Evolutionary conservation across 2,329 filamentous ascomycete species (phyloP).

Genomic region (Colletotrichum filicis): DNA sequence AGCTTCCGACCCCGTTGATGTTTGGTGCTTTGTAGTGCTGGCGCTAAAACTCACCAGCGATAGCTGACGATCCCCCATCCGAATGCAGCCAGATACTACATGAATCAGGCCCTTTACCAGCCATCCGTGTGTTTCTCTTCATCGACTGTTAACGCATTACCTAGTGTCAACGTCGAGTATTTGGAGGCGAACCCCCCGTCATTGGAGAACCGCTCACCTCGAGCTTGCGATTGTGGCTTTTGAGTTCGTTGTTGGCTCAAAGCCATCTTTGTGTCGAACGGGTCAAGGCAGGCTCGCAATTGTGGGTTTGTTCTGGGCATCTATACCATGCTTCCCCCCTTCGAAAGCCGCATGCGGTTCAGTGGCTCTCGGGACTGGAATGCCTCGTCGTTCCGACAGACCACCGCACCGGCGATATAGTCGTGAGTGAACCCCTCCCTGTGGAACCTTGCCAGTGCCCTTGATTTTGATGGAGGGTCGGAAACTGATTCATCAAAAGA

Average conservation of each 20-base stretch:
- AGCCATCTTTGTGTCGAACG: background rate
- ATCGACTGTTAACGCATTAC: background rate
- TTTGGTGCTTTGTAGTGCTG: background rate
- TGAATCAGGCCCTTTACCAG: background rate
- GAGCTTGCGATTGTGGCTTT: slow-evolving; percentile 18
- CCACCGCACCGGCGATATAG: background rate
- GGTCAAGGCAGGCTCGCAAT: background rate
- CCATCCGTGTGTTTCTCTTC: background rate
- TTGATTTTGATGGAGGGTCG: background rate
- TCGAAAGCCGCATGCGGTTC: slow-evolving; percentile 13
- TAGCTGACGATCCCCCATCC: background rate
- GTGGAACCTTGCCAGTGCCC: background rate
- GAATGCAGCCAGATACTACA: background rate
- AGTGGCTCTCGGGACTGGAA: slow-evolving; percentile 1
- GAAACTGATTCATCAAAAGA: background rate
- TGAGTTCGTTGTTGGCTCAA: background rate
- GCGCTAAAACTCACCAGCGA: background rate
- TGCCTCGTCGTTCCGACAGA: background rate
- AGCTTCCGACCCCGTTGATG: background rate
- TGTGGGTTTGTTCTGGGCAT: background rate
- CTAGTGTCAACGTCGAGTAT: background rate
- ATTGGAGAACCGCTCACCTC: background rate
- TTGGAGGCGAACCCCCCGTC: background rate
- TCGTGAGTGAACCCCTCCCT: background rate
- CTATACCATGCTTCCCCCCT: background rate